Evolutionary conservation across 2,329 filamentous ascomycete genomes (phyloP).

Genomic region (Venturia carpophila): DNA sequence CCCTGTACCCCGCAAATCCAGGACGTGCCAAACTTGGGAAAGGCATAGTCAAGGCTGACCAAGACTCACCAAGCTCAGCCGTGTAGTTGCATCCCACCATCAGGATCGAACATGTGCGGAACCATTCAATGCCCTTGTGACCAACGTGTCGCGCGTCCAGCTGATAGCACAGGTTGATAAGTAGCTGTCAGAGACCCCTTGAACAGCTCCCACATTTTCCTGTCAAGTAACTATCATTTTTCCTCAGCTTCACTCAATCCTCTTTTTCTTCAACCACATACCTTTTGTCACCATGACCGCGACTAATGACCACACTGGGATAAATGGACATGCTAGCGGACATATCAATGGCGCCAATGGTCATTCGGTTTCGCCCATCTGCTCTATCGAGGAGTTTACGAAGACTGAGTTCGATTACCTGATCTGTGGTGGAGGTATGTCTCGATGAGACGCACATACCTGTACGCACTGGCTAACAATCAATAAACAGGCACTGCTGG

Average conservation of each 20-base stretch:
- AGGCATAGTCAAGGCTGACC: not conserved
- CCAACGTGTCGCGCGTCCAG: not conserved
- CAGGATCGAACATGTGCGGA: not conserved
- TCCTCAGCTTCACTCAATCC: not conserved
- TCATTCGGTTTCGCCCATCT: not conserved
- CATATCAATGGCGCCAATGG: constrained; percentile 4
- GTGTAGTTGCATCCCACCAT: not conserved
- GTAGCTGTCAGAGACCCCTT: not conserved
- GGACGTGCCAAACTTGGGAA: not conserved
- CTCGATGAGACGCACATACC: not conserved
- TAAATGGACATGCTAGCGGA: not conserved
- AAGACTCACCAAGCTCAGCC: not conserved
- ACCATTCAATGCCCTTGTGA: not conserved
- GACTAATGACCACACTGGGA: not conserved
- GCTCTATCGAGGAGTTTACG: constrained; percentile 13
- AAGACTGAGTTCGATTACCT: constrained; percentile 10
- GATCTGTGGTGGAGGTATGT: constrained; percentile 16
- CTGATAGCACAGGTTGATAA: not conserved
- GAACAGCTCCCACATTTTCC: not conserved
- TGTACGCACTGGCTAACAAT: not conserved
- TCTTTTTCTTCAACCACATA: not conserved
- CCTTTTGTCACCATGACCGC: not conserved
- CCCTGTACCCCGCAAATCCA: not conserved
- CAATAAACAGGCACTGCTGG: constrained; percentile 38
- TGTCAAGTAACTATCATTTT: not conserved